Conservation (phyloP, 208 protist species). For the Trypanosoma conorhini region DNA sequence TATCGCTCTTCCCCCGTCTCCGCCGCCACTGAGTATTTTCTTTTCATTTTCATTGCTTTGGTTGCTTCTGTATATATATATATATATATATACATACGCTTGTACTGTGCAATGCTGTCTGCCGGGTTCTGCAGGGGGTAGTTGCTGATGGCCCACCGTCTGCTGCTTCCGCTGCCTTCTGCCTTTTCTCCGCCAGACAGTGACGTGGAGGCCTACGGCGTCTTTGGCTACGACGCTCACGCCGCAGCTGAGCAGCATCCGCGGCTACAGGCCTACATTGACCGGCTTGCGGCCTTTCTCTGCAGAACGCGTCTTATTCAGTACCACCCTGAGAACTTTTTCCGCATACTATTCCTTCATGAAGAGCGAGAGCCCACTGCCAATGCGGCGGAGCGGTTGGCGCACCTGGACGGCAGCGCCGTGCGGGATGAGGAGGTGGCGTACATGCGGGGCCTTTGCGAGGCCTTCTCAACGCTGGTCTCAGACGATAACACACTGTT, state of each 20-base stretch:
- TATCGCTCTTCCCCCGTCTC: neutral
- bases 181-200: constrained; percentile 24
- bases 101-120: neutral
- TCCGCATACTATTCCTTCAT: constrained; percentile 44
- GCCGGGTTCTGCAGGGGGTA: neutral
- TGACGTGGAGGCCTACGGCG: constrained; percentile 30
- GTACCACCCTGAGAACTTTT: constrained; percentile 78
- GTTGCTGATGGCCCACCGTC: constrained; percentile 41
- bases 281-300: constrained; percentile 69
- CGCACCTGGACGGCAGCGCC: constrained; percentile 45
- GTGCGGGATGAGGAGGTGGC: constrained; percentile 52
- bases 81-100: neutral
- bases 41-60: neutral
- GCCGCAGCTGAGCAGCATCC: constrained; percentile 7
- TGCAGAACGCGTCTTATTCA: constrained; percentile 63
- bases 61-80: constrained; percentile 17
- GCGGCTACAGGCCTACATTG: constrained; percentile 52
- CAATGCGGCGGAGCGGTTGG: neutral
- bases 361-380: neutral
- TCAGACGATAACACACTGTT: constrained; percentile 30
- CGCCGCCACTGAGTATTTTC: neutral
- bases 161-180: constrained; percentile 64
- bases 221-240: constrained; percentile 23
- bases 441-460: constrained; percentile 45
- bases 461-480: constrained; percentile 40